phyloP scores from a whole-genome alignment of 2,329 filamentous ascomycete species.

The Fusarium hainanense region DNA sequence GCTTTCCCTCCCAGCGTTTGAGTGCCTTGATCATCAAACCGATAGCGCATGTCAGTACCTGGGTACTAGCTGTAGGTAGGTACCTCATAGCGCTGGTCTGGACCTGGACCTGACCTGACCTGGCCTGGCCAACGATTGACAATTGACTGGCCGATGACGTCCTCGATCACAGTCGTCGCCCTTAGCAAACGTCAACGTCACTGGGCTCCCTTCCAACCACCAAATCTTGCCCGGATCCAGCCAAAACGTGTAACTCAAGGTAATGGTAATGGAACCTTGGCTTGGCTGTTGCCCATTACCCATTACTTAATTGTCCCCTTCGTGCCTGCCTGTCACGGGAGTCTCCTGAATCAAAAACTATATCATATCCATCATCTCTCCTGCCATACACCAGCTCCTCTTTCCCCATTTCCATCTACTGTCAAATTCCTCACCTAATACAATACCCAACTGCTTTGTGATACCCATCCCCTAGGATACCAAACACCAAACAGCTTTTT shows the following conservation, averaged over 20 bases:
- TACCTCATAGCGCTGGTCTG: slow-evolving; percentile 12
- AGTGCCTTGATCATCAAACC: slow-evolving; percentile 17
- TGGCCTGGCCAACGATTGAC: slow-evolving; percentile 21
- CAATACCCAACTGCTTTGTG: slow-evolving; percentile 42
- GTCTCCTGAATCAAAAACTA: slow-evolving; percentile 33
- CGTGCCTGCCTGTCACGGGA: slow-evolving; percentile 34
- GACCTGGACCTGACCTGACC: slow-evolving; percentile 2
- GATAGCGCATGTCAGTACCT: slow-evolving; percentile 13
- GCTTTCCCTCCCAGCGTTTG: slow-evolving; percentile 1
- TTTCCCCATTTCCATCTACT: slow-evolving; percentile 25
- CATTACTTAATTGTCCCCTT: slow-evolving; percentile 15
- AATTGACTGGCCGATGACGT: slow-evolving; percentile 49
- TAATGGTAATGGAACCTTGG: slow-evolving; percentile 18
- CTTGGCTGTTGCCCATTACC: neutral
- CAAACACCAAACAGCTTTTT: slow-evolving; percentile 37
- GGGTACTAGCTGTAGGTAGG: neutral
- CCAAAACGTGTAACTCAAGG: slow-evolving; percentile 28
- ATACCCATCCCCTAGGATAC: slow-evolving; percentile 47
- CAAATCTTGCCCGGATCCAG: slow-evolving; percentile 37
- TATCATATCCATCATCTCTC: slow-evolving; percentile 44
- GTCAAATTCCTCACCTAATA: slow-evolving; percentile 36
- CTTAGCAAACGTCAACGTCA: slow-evolving; percentile 54
- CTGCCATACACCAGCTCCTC: slow-evolving; percentile 1
- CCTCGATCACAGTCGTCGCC: slow-evolving; percentile 45
- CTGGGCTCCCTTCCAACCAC: slow-evolving; percentile 31